Evolutionary conservation across 441 rosid species (phyloP), one percentile per base, ranked within the genome.

Genomic region (Omphalea diandra): DNA sequence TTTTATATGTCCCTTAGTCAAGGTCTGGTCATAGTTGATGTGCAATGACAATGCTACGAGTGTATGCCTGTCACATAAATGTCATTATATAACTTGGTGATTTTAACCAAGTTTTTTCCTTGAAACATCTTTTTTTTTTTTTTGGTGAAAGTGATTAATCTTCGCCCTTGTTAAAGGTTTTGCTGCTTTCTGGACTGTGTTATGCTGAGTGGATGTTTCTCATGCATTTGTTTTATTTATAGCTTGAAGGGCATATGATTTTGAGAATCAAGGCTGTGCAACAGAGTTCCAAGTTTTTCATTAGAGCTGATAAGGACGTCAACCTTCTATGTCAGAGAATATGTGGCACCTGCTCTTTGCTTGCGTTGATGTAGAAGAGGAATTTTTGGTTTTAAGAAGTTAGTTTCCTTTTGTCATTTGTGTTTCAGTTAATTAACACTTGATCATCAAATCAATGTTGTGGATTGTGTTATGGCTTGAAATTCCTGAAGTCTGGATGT

Each of bases 381-480:
- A 80, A 74, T 77, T 68, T 71, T 67, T 76, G 46, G 35, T 64
- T 77, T 78, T 31, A 60, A 73, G 74, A 55, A 74, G 66, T 68
- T 59, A 54, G 38, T 54, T 72, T 27, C 70, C 52, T n/a, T 27
- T 67, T 72, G 60, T 27, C 65, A 66, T 67, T 74, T 61, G 73
- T 82, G 78, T 82, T 82, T 75, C 55, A 74, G 77, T 69, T 57
- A 10, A 64, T 80, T 63, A 68, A 64, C 73, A 32, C 47, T 83
- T 54, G 81, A 79, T 71, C 67, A 79, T 73, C 69, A 62, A 74
- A 71, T 63, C 57, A 73, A 72, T 83, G 73, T 68, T 75, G 66
- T 84, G 76, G 81, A 77, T 67, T 53, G 14, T 79, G 73, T 79
- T 65, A 72, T 78, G 77, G 76, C 72, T 71, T 77, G 77, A 81